phyloP scores from a whole-genome alignment of 106 monocot genomes.

The Allium fistulosum region DNA sequence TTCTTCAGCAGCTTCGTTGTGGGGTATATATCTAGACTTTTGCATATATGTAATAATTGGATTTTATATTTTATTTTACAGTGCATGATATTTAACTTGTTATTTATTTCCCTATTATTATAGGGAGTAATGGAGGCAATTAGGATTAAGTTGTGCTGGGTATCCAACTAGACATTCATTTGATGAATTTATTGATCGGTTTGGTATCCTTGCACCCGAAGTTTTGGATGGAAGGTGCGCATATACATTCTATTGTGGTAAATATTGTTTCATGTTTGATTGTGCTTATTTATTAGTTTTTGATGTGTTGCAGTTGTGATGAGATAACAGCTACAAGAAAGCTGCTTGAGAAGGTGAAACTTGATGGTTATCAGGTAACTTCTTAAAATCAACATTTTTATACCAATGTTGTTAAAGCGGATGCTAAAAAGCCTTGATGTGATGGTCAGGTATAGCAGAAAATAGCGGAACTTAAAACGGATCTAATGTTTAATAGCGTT shows the following conservation, averaged over 20 bases:
- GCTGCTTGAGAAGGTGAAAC: conserved; percentile 58
- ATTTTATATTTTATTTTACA: neutral
- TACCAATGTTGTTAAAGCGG: too few relatives aligned
- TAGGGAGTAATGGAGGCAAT: conserved; percentile 76
- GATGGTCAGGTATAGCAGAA: too few relatives aligned
- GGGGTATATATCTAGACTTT: too few relatives aligned
- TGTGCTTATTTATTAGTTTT: neutral
- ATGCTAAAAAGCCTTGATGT: too few relatives aligned
- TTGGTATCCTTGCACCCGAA: conserved; percentile 61
- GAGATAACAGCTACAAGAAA: conserved; percentile 25
- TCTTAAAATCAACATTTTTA: neutral
- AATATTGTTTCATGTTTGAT: neutral
- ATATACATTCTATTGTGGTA: neutral
- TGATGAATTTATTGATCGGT: conserved; percentile 70
- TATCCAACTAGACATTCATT: conserved; percentile 62
- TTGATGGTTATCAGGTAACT: conserved; percentile 39
- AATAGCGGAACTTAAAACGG: too few relatives aligned
- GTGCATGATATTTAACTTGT: too few relatives aligned
- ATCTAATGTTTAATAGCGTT: too few relatives aligned
- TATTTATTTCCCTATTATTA: neutral
- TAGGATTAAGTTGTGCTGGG: conserved; percentile 71
- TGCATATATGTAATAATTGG: conserved; percentile 3
- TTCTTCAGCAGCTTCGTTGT: too few relatives aligned
- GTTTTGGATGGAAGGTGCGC: conserved; percentile 50
- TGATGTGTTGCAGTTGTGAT: conserved; percentile 21